Evolutionary conservation across 345 rosid species (phyloP).

Genomic region (Raphanus sativus): DNA sequence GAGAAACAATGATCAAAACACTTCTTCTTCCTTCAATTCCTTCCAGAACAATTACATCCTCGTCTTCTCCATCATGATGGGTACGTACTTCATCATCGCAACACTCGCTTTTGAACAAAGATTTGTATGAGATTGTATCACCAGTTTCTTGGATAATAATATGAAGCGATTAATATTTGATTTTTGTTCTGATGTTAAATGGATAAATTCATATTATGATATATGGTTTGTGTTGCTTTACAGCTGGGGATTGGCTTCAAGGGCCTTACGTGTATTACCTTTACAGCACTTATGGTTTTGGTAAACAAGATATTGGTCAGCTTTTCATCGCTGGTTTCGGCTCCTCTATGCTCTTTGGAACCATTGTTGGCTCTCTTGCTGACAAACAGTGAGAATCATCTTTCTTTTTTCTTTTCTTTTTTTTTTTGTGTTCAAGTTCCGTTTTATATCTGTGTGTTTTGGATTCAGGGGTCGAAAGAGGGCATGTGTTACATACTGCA

Average conservation of each 20-base stretch:
- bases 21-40: conserved; percentile 71
- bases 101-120: no score
- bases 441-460: conserved; percentile 12
- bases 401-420: neutral
- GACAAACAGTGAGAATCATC: conserved; percentile 74
- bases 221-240: conserved; percentile 5
- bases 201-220: conserved; percentile 1
- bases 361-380: conserved; percentile 95
- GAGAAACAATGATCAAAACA: conserved; percentile 66
- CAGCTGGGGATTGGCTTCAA: conserved; percentile 99
- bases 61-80: conserved; percentile 96
- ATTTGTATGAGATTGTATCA: no score
- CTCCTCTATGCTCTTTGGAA: conserved; percentile 96
- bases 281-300: conserved; percentile 75
- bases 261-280: conserved; percentile 97
- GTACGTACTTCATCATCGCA: conserved; percentile 32
- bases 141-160: no score
- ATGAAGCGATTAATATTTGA: no score
- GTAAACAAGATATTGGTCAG: conserved; percentile 89
- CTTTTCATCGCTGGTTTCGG: conserved; percentile 98
- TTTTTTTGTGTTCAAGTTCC: neutral
- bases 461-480: conserved; percentile 84
- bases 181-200: neutral
- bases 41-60: conserved; percentile 86
- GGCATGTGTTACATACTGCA: conserved; percentile 85